Evolutionary conservation across 2,329 filamentous ascomycete genomes (phyloP), one percentile per base, ranked within the genome.

Genomic region (Exophiala bonariae): DNA sequence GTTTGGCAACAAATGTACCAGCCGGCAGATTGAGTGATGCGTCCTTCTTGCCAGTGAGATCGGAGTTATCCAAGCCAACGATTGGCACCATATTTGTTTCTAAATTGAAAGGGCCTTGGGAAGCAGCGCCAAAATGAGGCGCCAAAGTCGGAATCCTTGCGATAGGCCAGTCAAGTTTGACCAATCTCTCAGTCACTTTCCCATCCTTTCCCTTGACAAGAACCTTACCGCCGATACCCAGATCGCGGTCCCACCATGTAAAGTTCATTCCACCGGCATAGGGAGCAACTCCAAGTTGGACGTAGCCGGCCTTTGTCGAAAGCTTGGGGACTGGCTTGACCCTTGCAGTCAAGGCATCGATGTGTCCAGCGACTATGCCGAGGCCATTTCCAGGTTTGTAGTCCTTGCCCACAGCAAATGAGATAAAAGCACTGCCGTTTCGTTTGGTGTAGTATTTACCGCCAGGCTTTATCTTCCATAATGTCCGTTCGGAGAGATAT

Each of bases 201-300:
- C 86, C 86, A 2, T 81, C 80, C 38, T 75, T 70, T 3, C 77
- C 65, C 55, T 84, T 87, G 36, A 97, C 84, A 39, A 97, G 76
- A 3, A 97, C 92, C 35, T 90, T 79, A 31, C 93, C 93, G 55
- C 90, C 93, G 59, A 97, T 87, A 56, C 87, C 85, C 41, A 99
- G 78, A 67, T 99, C 93, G 30, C 93, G 82, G 67, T 97, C 93
- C 92, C 91, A 97, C 93, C 93, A 97, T 1, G 93, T 97, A 54
- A 78, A 76, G 64, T 91, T 93, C 52, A 97, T 72, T 1, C 77
- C 90, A 41, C 93, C 92, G 8, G 90, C 92, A 65, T 97, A 99
- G 1, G 88, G 93, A 2, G 93, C 91, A 43, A 97, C 89, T 18
- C 89, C 92, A 5, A 97, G 79, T 72, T 97, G 89, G 20, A 89